Evolutionary conservation across 2,329 filamentous ascomycete species (phyloP), one percentile per base, ranked within the genome.

Genomic region (Arthrobotrys conoides): DNA sequence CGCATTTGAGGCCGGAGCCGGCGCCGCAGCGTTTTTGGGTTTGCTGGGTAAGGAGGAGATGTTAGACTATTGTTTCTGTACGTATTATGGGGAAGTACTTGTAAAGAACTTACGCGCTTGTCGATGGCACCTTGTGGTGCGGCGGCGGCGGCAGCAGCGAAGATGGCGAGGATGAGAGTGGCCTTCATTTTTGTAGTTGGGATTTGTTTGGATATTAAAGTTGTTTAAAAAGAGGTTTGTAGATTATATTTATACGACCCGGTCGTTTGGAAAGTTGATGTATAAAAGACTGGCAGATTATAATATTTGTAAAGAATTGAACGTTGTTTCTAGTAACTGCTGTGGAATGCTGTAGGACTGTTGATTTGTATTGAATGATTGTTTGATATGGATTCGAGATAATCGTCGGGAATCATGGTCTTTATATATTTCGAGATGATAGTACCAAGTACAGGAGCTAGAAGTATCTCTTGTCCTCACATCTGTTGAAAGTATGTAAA

Each of bases 91-190:
- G 10, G 16, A 30, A 33, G 24, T 3, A 22, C n/a, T n/a, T n/a
- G n/a, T n/a, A 38, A 48, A 18, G 41, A n/a, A 49, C 61, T 65
- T 65, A 65, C 61, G n/a, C 41, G 61, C 27, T 49, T 49, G 16
- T 27, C n/a, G 27, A 65, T 16, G 10, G 20, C 22, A 14, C 24
- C 38, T 16, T 49, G 48, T 14, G 65, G 65, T 10, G 65, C 65
- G 20, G 65, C 65, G 65, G 65, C 65, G 36, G 65, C 65, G 18
- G 38, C 27, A n/a, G 65, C 65, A 6, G 65, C 48, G 49, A 68
- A 68, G 49, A 53, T 53, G 6, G 49, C 48, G 33, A 68, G 65
- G 24, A 68, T 55, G 33, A 68, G 36, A 55, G 65, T 57, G 48
- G 65, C 65, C 51, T 68, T 68, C 65, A 68, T 67, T 24, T 67